Conservation (phyloP, 305 asterid species). For the Petunia hybrid region DNA sequence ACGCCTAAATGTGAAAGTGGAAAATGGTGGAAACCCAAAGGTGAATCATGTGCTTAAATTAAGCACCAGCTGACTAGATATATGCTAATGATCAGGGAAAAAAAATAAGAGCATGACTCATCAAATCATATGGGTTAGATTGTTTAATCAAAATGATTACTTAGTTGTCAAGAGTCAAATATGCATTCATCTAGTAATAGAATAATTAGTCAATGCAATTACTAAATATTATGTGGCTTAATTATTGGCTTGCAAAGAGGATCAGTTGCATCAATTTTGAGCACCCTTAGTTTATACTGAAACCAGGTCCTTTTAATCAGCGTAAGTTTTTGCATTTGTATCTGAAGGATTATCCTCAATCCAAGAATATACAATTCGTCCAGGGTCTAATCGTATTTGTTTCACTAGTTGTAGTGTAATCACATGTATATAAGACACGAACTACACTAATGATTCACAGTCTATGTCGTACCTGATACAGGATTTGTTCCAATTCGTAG, state of each 20-base stretch:
- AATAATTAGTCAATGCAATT: neutral
- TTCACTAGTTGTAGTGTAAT: no score
- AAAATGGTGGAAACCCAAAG: neutral
- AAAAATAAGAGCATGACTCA: neutral
- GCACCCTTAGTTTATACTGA: neutral
- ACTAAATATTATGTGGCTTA: neutral
- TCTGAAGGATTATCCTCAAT: no score
- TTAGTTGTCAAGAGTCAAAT: neutral
- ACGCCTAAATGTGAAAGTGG: neutral
- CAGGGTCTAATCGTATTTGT: no score
- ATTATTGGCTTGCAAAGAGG: neutral
- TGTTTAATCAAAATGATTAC: neutral
- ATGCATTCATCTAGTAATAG: neutral
- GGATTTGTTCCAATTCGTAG: no score
- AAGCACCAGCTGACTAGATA: neutral
- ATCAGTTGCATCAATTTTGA: neutral
- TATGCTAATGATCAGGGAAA: neutral
- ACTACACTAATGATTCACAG: no score
- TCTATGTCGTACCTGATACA: no score
- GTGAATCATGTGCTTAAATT: neutral
- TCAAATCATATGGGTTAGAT: slow-evolving; percentile 17
- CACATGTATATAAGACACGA: no score
- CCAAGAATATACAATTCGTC: no score
- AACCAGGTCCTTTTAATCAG: neutral
- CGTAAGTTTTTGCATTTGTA: neutral